Conservation (phyloP, 2,329 filamentous ascomycete genomes). For the Samsoniella hepiali region DNA sequence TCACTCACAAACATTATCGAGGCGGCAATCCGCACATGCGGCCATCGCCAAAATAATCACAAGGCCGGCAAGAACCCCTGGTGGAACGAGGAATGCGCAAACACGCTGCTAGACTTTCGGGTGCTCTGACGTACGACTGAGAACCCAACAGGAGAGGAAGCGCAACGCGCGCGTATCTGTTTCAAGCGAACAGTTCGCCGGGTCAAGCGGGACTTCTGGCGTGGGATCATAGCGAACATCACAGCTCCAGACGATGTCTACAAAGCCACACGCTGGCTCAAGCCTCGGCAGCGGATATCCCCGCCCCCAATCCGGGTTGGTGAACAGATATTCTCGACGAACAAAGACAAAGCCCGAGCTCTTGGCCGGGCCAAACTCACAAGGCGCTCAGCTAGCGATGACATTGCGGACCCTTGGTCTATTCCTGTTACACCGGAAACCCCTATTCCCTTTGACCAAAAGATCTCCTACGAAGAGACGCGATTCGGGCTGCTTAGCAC, state of each 20-base stretch:
- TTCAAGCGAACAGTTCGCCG: slow-evolving; percentile 3
- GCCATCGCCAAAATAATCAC: neutral
- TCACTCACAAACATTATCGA: slow-evolving; percentile 2
- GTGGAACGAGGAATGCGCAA: slow-evolving; percentile 13
- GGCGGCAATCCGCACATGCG: neutral
- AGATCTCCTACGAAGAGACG: slow-evolving; percentile 22
- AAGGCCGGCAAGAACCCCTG: neutral
- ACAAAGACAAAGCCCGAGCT: slow-evolving; percentile 22
- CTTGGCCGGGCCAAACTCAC: slow-evolving; percentile 21
- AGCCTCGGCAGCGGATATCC: neutral
- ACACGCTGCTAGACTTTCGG: neutral
- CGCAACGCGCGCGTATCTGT: neutral
- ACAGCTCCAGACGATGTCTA: neutral
- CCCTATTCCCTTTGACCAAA: slow-evolving; percentile 19
- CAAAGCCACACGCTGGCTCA: slow-evolving; percentile 5
- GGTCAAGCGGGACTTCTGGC: slow-evolving; percentile 2
- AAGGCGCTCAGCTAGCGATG: slow-evolving; percentile 19
- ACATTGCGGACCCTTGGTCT: slow-evolving; percentile 21
- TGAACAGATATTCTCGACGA: neutral
- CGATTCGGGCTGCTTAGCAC: slow-evolving; percentile 20
- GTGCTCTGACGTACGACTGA: neutral
- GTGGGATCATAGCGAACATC: neutral
- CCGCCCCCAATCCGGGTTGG: neutral
- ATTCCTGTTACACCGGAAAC: neutral
- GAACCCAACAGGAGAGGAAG: neutral